Evolutionary conservation across 2,329 filamentous ascomycete species (phyloP), one percentile per base, ranked within the genome.

Genomic region (Talaromyces albobiverticillius): DNA sequence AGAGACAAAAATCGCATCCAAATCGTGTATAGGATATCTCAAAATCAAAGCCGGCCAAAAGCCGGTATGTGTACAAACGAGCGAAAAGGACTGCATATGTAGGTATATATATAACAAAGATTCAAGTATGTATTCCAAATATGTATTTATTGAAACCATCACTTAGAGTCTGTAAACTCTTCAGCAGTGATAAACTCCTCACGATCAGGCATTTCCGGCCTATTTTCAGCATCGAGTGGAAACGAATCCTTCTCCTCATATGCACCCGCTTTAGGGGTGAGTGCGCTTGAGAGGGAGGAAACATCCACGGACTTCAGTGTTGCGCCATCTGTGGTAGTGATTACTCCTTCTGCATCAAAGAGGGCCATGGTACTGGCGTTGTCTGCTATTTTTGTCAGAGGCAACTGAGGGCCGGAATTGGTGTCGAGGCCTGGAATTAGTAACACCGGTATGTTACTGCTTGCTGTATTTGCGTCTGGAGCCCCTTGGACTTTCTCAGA

Each of bases 121-220:
- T n/a, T n/a, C n/a, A n/a, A n/a, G n/a, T n/a, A n/a, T n/a, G n/a
- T n/a, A n/a, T n/a, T n/a, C n/a, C n/a, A n/a, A n/a, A n/a, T n/a
- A n/a, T n/a, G n/a, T n/a, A n/a, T n/a, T n/a, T n/a, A n/a, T n/a
- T n/a, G n/a, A n/a, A n/a, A n/a, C n/a, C n/a, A n/a, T n/a, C n/a
- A n/a, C n/a, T n/a, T n/a, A n/a, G n/a, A n/a, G n/a, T n/a, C n/a
- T n/a, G n/a, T n/a, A 31, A 50, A 47, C 20, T 67, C 64, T 1
- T 65, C 49, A 1, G 65, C 66, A n/a, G 65, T 67, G 43, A 60
- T 64, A 43, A 65, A 68, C 6, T 59, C 59, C n/a, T 68, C 67
- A 2, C 63, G 59, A 11, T 64, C 63, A n/a, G 59, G 60, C 60
- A 68, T 64, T 4, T 59, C 58, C 7, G 67, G 67, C 9, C 65